phyloP scores from a whole-genome alignment of 345 rosid species.

The Melaleuca quinquenervia region DNA sequence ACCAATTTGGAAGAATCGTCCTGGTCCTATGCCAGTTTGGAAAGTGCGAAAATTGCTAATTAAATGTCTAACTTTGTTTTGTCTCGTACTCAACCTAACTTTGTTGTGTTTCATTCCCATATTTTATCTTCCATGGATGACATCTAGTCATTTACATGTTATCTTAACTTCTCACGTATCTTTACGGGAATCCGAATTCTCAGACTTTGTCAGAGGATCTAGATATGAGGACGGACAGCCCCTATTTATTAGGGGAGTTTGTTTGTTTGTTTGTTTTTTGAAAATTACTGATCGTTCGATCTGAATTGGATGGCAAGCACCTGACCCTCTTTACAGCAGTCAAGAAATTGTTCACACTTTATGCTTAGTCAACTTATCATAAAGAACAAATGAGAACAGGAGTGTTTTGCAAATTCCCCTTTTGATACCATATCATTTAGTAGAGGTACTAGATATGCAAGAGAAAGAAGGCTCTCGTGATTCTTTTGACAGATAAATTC shows the following conservation, averaged over 20 bases:
- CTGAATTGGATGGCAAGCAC: too few relatives aligned
- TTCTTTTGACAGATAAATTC: background rate
- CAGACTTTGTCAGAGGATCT: too few relatives aligned
- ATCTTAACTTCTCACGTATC: too few relatives aligned
- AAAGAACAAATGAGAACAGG: background rate
- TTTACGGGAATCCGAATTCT: too few relatives aligned
- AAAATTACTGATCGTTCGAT: too few relatives aligned
- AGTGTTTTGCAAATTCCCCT: background rate
- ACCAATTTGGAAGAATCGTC: background rate
- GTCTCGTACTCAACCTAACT: background rate
- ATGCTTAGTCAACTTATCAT: background rate
- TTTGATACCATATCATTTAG: background rate
- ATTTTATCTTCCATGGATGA: background rate
- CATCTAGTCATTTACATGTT: too few relatives aligned
- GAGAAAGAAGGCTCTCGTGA: background rate
- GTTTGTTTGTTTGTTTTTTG: too few relatives aligned
- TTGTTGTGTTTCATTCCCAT: background rate
- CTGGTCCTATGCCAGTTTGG: background rate
- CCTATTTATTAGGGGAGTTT: too few relatives aligned
- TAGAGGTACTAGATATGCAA: background rate
- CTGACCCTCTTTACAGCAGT: too few relatives aligned
- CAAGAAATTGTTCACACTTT: background rate
- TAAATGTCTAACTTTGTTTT: background rate
- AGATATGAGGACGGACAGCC: too few relatives aligned
- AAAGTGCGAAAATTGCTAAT: background rate